A percentile compares a stretch with the other conserved stretches of the same genome.
Conservation (phyloP, 176 grass and related monocot genomes). For the Eragrostis curvula region DNA sequence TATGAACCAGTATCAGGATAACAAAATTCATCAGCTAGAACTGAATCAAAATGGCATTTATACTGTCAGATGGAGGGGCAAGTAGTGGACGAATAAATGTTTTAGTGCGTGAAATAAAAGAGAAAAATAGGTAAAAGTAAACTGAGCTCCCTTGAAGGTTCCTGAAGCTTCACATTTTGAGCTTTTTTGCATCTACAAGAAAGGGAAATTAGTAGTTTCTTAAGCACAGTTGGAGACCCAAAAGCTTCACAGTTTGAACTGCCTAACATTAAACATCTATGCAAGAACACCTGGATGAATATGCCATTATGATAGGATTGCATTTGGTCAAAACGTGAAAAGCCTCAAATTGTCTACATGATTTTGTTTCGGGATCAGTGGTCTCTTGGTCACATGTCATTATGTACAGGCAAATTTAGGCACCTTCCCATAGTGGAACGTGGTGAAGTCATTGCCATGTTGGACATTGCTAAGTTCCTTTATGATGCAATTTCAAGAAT, state of each 20-base stretch:
- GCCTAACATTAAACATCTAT: background rate
- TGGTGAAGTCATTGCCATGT: slow-evolving; percentile 79
- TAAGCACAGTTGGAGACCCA: background rate
- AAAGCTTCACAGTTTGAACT: background rate
- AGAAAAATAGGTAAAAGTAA: too few relatives aligned
- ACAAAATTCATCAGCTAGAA: too few relatives aligned
- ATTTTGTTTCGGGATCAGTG: background rate
- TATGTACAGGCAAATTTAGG: slow-evolving; percentile 80
- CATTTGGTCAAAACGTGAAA: background rate
- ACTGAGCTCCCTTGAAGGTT: too few relatives aligned
- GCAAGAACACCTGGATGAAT: background rate
- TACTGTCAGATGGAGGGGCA: too few relatives aligned
- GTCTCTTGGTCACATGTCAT: background rate
- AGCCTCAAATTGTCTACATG: background rate
- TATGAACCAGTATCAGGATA: too few relatives aligned
- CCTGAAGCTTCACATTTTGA: too few relatives aligned
- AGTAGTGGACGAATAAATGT: too few relatives aligned
- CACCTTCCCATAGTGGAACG: slow-evolving; percentile 89
- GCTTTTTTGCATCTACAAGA: too few relatives aligned
- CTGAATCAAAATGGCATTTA: too few relatives aligned
- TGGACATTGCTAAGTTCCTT: slow-evolving; percentile 89
- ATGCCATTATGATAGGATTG: background rate
- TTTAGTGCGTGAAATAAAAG: too few relatives aligned
- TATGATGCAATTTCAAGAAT: slow-evolving; percentile 87
- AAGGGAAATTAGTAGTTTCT: too few relatives aligned